These are phyloP conservation scores for Artemisia tridentata DNA, from an alignment of 129 eudicot species.

Conservation along the genomic window DNA sequence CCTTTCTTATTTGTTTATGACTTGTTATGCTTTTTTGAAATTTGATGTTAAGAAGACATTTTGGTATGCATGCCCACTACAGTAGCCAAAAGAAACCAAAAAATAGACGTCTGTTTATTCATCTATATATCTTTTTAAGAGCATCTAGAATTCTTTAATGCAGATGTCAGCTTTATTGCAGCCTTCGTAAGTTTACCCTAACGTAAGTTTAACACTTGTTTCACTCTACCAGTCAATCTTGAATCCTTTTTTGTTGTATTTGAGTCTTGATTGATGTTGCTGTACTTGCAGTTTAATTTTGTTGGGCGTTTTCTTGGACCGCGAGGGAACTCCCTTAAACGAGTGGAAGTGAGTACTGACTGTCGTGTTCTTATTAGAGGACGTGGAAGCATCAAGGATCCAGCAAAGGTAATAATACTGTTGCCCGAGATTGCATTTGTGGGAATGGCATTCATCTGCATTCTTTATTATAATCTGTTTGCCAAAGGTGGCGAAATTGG, in stretches of 20 bases:
- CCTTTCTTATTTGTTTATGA: conserved; percentile 15
- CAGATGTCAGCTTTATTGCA: conserved; percentile 86
- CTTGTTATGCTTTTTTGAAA: conserved; percentile 15
- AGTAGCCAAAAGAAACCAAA: conserved; percentile 20
- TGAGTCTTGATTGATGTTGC: conserved; percentile 6
- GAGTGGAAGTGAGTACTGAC: conserved; percentile 92
- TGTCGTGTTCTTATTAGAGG: conserved; percentile 98
- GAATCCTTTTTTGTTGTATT: not conserved
- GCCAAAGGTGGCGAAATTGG: conserved; percentile 3
- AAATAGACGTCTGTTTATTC: not conserved
- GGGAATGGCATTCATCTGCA: not conserved
- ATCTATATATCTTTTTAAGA: conserved; percentile 16
- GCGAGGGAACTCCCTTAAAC: conserved; percentile 95
- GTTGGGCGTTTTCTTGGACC: conserved; percentile 99
- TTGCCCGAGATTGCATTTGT: not conserved
- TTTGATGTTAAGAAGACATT: not conserved
- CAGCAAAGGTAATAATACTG: conserved; percentile 60
- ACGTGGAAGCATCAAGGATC: conserved; percentile 99
- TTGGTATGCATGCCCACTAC: conserved; percentile 24
- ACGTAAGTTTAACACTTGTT: conserved; percentile 39
- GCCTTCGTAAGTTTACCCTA: conserved; percentile 77
- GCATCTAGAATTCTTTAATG: conserved; percentile 33
- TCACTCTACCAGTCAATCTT: not conserved
- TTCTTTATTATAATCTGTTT: too few relatives aligned
- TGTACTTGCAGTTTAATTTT: conserved; percentile 69